Evolutionary conservation across 495 filamentous ascomycete genomes (phyloP).

Genomic region (Monascus purpureus): DNA sequence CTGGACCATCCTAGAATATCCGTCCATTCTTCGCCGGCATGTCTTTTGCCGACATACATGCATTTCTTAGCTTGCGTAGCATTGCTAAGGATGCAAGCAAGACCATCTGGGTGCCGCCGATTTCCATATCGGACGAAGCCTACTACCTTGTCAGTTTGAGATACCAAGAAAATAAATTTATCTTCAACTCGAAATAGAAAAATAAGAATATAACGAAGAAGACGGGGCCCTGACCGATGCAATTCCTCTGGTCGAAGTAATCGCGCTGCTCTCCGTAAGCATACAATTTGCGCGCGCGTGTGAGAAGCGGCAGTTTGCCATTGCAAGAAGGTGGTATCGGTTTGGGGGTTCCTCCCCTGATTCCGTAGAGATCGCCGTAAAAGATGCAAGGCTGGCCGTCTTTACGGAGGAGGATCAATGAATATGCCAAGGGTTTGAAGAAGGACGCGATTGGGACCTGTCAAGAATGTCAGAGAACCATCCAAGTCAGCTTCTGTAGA

Average conservation of each 20-base stretch:
- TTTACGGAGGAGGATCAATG: conserved; percentile 50
- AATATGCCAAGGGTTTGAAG: conserved; percentile 48
- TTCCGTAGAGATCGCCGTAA: conserved; percentile 66
- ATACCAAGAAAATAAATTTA: no score
- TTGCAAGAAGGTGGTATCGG: conserved; percentile 44
- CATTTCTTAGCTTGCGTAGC: conserved; percentile 29
- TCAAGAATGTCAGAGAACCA: conserved; percentile 3
- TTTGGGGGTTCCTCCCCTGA: conserved; percentile 29
- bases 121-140: conserved; percentile 55
- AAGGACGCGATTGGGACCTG: conserved; percentile 35
- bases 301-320: conserved; percentile 44
- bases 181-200: no score
- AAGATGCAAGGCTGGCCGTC: conserved; percentile 58
- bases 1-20: conserved; percentile 41
- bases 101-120: conserved; percentile 31
- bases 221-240: no score
- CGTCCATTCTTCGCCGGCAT: conserved; percentile 46
- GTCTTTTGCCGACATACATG: conserved; percentile 47
- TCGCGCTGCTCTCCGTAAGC: conserved; percentile 54
- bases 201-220: no score
- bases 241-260: conserved; percentile 52
- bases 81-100: conserved; percentile 47
- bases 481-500: neutral
- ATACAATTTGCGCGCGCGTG: conserved; percentile 52
- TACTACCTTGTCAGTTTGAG: no score